Evolutionary conservation across 495 filamentous ascomycete species (phyloP).

Genomic region (Tuber aestivum): DNA sequence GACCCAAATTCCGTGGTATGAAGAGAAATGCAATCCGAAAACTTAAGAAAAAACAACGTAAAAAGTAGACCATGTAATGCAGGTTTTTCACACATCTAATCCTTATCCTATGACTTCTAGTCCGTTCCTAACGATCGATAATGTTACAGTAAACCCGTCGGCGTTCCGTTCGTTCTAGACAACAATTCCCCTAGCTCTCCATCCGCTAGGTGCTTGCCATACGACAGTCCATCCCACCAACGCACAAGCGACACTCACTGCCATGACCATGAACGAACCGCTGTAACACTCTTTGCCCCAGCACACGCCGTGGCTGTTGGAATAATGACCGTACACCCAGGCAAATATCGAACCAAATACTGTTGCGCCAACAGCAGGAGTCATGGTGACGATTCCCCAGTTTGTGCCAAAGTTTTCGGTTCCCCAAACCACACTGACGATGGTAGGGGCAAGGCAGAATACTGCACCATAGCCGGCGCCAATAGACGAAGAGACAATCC

Average conservation of each 20-base stretch:
- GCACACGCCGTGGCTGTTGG: conserved; percentile 45
- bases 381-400: conserved; percentile 91
- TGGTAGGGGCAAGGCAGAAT: conserved; percentile 87
- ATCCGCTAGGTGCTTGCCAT: conserved; percentile 71
- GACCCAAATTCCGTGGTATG: neutral
- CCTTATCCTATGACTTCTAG: neutral
- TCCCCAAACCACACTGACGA: conserved; percentile 92
- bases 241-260: conserved; percentile 70
- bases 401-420: conserved; percentile 98
- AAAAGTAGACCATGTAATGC: neutral
- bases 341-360: conserved; percentile 84
- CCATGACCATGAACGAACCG: conserved; percentile 72
- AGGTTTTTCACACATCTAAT: neutral
- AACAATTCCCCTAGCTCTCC: conserved; percentile 66
- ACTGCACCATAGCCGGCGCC: conserved; percentile 89
- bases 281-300: conserved; percentile 74
- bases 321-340: conserved; percentile 61
- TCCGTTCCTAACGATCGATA: neutral
- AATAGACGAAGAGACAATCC: conserved; percentile 71
- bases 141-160: neutral
- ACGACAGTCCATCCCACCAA: conserved; percentile 66
- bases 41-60: neutral
- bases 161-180: conserved; percentile 50
- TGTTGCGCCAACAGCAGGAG: conserved; percentile 77
- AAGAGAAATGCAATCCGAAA: neutral